Evolutionary conservation across 208 protist genomes (phyloP).

Genomic region (Phytomonas sp.): DNA sequence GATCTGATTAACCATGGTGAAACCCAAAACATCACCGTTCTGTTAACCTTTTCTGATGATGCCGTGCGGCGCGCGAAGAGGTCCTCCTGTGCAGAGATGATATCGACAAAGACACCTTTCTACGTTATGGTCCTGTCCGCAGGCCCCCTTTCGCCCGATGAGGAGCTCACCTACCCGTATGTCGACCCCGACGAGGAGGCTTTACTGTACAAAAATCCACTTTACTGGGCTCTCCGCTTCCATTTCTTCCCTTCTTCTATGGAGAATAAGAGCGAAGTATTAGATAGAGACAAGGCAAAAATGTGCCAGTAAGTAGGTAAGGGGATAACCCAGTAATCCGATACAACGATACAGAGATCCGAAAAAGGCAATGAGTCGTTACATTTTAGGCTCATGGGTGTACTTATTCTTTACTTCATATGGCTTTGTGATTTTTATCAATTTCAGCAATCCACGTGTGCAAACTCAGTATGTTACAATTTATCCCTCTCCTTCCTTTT

Average conservation of each 20-base stretch:
- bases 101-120: constrained; percentile 24
- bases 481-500: constrained; percentile 3
- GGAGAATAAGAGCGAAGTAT: neutral
- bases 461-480: constrained; percentile 5
- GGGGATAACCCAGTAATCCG: no score
- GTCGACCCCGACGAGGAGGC: constrained; percentile 28
- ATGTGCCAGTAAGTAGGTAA: no score
- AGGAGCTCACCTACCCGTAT: constrained; percentile 64
- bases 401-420: neutral
- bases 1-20: constrained; percentile 73
- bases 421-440: neutral
- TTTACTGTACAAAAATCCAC: constrained; percentile 20
- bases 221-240: constrained; percentile 73
- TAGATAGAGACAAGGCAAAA: neutral
- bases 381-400: neutral
- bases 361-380: neutral
- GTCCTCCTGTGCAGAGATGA: constrained; percentile 13
- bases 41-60: constrained; percentile 24
- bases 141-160: constrained; percentile 19
- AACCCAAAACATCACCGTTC: constrained; percentile 20
- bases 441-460: no score
- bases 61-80: constrained; percentile 10
- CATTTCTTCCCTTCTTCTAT: constrained; percentile 26
- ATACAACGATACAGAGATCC: neutral
- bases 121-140: constrained; percentile 41